Conservation (phyloP, 495 filamentous ascomycete species). For the Neurospora sp. region DNA sequence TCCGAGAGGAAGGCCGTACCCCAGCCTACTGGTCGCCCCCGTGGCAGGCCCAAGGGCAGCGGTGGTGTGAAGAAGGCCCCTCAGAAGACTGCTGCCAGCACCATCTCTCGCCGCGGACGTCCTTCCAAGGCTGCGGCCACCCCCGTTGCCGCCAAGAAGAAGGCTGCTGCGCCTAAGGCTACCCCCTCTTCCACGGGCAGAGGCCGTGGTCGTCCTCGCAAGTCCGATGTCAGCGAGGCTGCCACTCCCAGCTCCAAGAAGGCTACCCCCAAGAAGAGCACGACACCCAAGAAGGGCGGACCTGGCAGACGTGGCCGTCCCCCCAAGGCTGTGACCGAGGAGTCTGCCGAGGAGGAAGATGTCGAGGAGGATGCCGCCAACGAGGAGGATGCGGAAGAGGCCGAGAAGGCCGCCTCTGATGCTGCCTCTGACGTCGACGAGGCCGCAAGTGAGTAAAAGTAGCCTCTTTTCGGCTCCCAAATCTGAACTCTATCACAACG, state of each 20-base stretch:
- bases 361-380: slow-evolving; percentile 2
- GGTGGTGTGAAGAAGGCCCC: slow-evolving; percentile 27
- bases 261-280: neutral
- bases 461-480: neutral
- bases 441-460: slow-evolving; percentile 12
- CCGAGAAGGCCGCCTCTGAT: slow-evolving; percentile 1
- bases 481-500: neutral
- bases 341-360: slow-evolving; percentile 12
- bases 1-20: slow-evolving; percentile 25
- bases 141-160: slow-evolving; percentile 1
- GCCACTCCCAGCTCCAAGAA: neutral
- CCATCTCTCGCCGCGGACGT: slow-evolving; percentile 24
- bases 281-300: slow-evolving; percentile 13
- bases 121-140: slow-evolving; percentile 20
- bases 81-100: slow-evolving; percentile 3
- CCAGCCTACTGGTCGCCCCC: slow-evolving; percentile 29
- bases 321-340: slow-evolving; percentile 5
- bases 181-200: neutral
- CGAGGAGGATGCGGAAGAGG: slow-evolving; percentile 13
- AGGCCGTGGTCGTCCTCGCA: neutral
- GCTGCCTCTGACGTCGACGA: slow-evolving; percentile 7
- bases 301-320: slow-evolving; percentile 12
- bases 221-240: neutral
- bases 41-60: slow-evolving; percentile 35
- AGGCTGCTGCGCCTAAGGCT: neutral